Conservation (phyloP, 345 rosid genomes). For the Arabis alpina region DNA sequence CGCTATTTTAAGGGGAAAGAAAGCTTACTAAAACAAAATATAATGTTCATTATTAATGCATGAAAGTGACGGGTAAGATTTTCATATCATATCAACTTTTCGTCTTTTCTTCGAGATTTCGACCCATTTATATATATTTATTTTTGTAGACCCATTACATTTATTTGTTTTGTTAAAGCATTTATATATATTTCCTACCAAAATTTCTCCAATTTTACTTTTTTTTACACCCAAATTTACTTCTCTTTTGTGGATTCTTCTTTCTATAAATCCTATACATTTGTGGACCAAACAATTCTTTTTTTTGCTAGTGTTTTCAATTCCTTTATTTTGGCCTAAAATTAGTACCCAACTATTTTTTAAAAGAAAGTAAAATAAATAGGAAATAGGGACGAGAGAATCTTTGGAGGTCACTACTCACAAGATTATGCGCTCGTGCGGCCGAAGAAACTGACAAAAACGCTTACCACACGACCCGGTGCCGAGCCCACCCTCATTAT, state of each 20-base stretch:
- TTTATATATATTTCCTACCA: not conserved
- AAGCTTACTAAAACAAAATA: slow-evolving; percentile 4
- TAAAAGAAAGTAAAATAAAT: not conserved
- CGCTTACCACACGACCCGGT: slow-evolving; percentile 19
- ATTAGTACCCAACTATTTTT: not conserved
- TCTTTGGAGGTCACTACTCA: slow-evolving; percentile 35
- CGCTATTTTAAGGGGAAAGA: slow-evolving; percentile 14
- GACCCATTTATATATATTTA: not conserved
- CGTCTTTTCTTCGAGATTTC: slow-evolving; percentile 25
- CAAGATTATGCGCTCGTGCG: slow-evolving; percentile 41
- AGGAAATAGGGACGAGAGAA: not conserved
- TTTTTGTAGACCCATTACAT: not conserved
- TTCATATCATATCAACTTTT: slow-evolving; percentile 27
- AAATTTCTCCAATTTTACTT: slow-evolving; percentile 3
- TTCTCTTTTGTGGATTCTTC: not conserved
- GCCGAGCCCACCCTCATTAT: slow-evolving; percentile 19
- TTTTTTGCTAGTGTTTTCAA: not conserved
- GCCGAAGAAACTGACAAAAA: slow-evolving; percentile 38
- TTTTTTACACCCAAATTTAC: not conserved
- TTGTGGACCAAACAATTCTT: not conserved
- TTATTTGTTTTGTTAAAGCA: too few relatives aligned
- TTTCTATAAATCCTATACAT: not conserved
- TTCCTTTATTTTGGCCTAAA: slow-evolving; percentile 10
- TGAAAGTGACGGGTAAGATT: slow-evolving; percentile 34
- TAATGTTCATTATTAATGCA: slow-evolving; percentile 28